phyloP scores from a whole-genome alignment of 345 rosid species.

The Leavenworthia alabamica region DNA sequence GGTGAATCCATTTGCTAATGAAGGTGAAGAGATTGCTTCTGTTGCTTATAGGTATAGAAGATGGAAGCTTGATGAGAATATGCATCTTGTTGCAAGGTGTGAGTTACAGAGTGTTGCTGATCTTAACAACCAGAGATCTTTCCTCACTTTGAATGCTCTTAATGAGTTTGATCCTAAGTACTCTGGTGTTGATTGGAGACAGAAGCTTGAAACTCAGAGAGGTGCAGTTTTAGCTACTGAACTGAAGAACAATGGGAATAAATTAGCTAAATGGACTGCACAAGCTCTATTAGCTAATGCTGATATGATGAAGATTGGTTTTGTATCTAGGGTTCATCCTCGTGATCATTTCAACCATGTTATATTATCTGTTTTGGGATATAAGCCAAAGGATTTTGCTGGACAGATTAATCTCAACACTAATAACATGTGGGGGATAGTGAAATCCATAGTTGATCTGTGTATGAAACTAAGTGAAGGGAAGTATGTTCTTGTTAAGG shows the following conservation, averaged over 20 bases:
- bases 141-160: slow-evolving; percentile 81
- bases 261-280: slow-evolving; percentile 94
- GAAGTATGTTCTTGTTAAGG: slow-evolving; percentile 82
- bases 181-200: slow-evolving; percentile 96
- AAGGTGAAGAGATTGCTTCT: slow-evolving; percentile 96
- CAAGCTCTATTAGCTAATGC: slow-evolving; percentile 88
- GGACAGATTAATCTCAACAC: slow-evolving; percentile 89
- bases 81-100: slow-evolving; percentile 75
- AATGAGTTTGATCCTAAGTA: slow-evolving; percentile 94
- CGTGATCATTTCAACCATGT: slow-evolving; percentile 97
- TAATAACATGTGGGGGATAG: slow-evolving; percentile 97
- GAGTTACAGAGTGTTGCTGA: slow-evolving; percentile 90
- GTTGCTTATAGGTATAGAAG: slow-evolving; percentile 87
- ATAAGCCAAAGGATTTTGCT: slow-evolving; percentile 87
- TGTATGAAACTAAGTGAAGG: slow-evolving; percentile 64
- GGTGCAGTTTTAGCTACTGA: slow-evolving; percentile 97
- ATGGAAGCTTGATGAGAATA: slow-evolving; percentile 85
- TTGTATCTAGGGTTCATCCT: slow-evolving; percentile 94
- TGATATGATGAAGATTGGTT: slow-evolving; percentile 95
- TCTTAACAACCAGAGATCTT: slow-evolving; percentile 67
- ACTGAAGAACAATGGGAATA: slow-evolving; percentile 91
- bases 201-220: slow-evolving; percentile 95
- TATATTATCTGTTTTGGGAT: slow-evolving; percentile 78
- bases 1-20: slow-evolving; percentile 79
- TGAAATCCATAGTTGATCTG: slow-evolving; percentile 88